Evolutionary conservation across 306 rosid genomes (phyloP), one percentile per base, ranked within the genome.

Genomic region (Senna tora): DNA sequence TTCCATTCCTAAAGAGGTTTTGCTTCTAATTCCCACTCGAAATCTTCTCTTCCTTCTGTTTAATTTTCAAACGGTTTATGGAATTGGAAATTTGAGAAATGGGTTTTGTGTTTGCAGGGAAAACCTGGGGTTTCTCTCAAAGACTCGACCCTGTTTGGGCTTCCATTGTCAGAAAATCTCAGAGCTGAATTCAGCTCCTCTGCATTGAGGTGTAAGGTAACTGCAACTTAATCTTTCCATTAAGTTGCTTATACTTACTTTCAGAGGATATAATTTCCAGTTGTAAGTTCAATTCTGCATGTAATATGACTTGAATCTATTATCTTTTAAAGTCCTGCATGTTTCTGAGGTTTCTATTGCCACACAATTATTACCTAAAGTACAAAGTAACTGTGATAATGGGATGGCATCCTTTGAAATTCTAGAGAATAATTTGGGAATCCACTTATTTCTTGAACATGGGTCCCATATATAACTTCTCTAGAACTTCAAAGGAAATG

Each of bases 151-250:
- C 67, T 95, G 3, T 91, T 95, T 69, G 99, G 99, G 50, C 83
- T 87, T 69, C 76, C 96, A 42, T 75, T 95, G 54, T 75, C 96
- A n/a, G 96, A 89, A 34, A 73, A 88, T 62, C 63, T 77, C 81
- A 94, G 80, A 81, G 80, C 87, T 63, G 96, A 89, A 19, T 87
- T 88, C 86, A 61, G 63, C 81, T 88, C 92, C 64, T 86, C 87
- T 81, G 82, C 92, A 54, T 71, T 95, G 63, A 86, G 92, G 76
- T 81, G 85, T 86, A 90, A 90, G 99, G 99, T 88, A 84, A 20
- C 4, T 28, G 17, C 50, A 56, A 39, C 52, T 41, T 59, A 13
- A 43, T 51, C 4, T 41, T 71, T 6, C 49, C 51, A 11, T 61
- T 54, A 19, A 53, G 10, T n/a, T 41, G 65, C 28, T 38, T 64